Conservation (phyloP, 768 basidiomycete species). For the Nidula microcarpa region DNA sequence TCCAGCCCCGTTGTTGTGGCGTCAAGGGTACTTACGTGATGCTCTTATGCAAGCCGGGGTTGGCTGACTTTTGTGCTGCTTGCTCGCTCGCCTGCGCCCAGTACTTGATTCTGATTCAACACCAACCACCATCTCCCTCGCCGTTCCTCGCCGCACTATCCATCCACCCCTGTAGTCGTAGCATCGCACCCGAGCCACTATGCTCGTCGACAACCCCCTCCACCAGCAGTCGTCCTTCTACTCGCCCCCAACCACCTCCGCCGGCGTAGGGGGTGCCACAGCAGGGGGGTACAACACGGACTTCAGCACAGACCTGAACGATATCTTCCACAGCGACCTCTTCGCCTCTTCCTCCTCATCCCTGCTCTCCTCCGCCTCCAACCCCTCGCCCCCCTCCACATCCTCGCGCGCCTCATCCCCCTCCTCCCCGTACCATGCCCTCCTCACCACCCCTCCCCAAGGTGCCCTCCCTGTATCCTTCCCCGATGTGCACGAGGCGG, state of each 20-base stretch:
- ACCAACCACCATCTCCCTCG: too few species aligned
- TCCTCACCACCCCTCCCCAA: conserved; percentile 45
- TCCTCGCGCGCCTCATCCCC: conserved; percentile 41
- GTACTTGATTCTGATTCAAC: too few species aligned
- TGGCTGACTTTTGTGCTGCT: too few species aligned
- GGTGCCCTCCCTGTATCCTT: conserved; percentile 25
- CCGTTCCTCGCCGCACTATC: too few species aligned
- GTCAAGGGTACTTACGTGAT: too few species aligned
- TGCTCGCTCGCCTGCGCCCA: too few species aligned
- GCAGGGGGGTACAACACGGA: background rate
- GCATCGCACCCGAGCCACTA: conserved; percentile 5
- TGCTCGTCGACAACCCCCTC: conserved; percentile 41
- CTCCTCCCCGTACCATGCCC: conserved; percentile 36
- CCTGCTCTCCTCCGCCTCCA: conserved; percentile 16
- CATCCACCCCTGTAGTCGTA: too few species aligned
- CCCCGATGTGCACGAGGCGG: conserved; percentile 30
- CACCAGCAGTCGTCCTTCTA: conserved; percentile 11
- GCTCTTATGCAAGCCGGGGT: too few species aligned
- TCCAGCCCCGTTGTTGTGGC: too few species aligned
- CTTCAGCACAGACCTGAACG: conserved; percentile 42
- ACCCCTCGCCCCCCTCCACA: conserved; percentile 12
- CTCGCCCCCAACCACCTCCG: conserved; percentile 14
- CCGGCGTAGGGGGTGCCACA: background rate
- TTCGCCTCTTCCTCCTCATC: conserved; percentile 38
- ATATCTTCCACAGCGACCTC: conserved; percentile 67